phyloP scores from a whole-genome alignment of 2,329 filamentous ascomycete species.

The Phialophora tarda region DNA sequence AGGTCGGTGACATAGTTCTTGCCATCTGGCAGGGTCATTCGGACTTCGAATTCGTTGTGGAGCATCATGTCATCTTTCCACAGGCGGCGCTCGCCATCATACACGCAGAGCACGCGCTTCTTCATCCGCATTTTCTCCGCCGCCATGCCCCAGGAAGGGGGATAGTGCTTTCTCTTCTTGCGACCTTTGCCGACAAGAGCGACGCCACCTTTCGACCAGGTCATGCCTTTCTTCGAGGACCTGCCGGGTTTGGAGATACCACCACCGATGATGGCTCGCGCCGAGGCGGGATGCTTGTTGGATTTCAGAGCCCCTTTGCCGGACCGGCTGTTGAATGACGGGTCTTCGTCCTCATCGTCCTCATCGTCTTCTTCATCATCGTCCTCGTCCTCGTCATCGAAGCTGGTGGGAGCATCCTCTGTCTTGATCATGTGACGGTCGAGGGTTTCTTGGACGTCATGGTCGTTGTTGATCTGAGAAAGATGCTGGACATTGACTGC shows the following conservation, averaged over 20 bases:
- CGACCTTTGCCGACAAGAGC: slow-evolving; percentile 67
- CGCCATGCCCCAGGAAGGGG: slow-evolving; percentile 89
- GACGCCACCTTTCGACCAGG: slow-evolving; percentile 76
- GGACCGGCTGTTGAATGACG: slow-evolving; percentile 48
- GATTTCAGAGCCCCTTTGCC: slow-evolving; percentile 55
- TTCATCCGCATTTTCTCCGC: slow-evolving; percentile 97
- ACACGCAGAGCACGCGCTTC: slow-evolving; percentile 93
- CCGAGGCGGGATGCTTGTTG: slow-evolving; percentile 59
- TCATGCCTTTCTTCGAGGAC: slow-evolving; percentile 68
- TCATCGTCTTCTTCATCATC: slow-evolving; percentile 67
- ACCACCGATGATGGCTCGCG: slow-evolving; percentile 58
- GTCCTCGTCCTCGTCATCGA: slow-evolving; percentile 61
- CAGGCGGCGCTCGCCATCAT: slow-evolving; percentile 82
- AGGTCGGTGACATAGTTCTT: slow-evolving; percentile 89
- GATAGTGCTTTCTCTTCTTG: slow-evolving; percentile 93
- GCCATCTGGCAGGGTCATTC: slow-evolving; percentile 76
- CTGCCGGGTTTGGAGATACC: slow-evolving; percentile 50
- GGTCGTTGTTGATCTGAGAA: slow-evolving; percentile 64
- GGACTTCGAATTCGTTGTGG: slow-evolving; percentile 90
- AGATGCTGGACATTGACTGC: slow-evolving; percentile 63
- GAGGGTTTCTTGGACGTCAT: slow-evolving; percentile 62
- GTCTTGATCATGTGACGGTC: slow-evolving; percentile 62
- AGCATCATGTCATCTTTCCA: slow-evolving; percentile 99
- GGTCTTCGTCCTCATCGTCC: slow-evolving; percentile 55
- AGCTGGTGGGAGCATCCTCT: slow-evolving; percentile 51